Conservation (phyloP, 139 green algal genomes). For the Chlorella sp. region DNA sequence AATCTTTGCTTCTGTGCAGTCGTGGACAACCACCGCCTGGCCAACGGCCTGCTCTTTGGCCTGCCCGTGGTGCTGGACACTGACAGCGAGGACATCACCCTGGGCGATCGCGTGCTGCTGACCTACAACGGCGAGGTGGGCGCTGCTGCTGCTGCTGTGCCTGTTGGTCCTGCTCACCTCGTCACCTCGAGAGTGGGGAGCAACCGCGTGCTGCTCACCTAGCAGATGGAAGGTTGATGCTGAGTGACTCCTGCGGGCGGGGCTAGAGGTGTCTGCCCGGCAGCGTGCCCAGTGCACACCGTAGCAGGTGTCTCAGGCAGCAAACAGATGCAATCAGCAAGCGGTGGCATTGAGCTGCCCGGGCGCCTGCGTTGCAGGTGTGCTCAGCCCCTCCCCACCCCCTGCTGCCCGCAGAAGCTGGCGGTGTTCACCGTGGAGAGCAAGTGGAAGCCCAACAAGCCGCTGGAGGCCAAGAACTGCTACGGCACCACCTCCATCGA, state of each 20-base stretch:
- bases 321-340: no score
- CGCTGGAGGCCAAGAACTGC: conserved; percentile 74
- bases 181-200: no score
- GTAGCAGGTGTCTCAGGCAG: no score
- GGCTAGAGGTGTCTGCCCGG: no score
- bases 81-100: conserved; percentile 65
- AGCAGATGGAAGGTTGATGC: no score
- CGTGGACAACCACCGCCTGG: conserved; percentile 78
- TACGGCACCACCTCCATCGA: conserved; percentile 92
- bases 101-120: conserved; percentile 85
- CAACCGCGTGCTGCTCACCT: no score
- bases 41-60: conserved; percentile 79
- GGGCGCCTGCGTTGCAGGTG: not conserved
- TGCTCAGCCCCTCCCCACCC: not conserved
- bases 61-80: conserved; percentile 95
- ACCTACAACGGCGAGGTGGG: conserved; percentile 70
- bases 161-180: not conserved
- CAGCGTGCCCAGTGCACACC: no score
- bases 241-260: no score
- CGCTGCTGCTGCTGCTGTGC: not conserved
- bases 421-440: conserved; percentile 81
- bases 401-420: conserved; percentile 62
- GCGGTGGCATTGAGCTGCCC: no score
- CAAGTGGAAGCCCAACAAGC: conserved; percentile 87
- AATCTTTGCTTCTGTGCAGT: conserved; percentile 29